Conservation (phyloP, 2,329 filamentous ascomycete genomes). For the Fusarium sp. region DNA sequence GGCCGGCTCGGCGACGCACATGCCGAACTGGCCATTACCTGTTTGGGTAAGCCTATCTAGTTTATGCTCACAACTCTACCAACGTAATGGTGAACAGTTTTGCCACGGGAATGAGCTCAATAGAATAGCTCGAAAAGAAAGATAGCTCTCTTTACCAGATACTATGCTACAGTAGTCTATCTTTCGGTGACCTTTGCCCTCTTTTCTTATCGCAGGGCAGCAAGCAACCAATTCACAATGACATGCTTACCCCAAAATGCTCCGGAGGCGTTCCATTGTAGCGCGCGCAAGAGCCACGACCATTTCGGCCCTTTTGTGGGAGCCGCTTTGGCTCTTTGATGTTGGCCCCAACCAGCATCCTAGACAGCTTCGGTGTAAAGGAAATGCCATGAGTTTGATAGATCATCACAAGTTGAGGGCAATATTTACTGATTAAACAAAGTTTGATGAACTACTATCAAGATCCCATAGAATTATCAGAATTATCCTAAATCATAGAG, state of each 20-base stretch:
- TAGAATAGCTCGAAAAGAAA: not conserved
- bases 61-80: not conserved
- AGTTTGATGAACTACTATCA: not conserved
- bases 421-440: too few relatives aligned
- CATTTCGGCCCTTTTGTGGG: constrained; percentile 40
- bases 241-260: constrained; percentile 1
- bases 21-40: constrained; percentile 25
- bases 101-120: constrained; percentile 10
- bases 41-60: constrained; percentile 17
- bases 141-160: not conserved
- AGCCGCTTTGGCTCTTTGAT: not conserved
- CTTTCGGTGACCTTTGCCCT: not conserved
- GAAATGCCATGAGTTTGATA: too few relatives aligned
- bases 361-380: not conserved
- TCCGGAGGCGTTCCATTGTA: constrained; percentile 8
- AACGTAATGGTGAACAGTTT: not conserved
- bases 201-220: not conserved
- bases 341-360: constrained; percentile 8
- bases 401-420: not conserved
- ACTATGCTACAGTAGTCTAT: too few relatives aligned
- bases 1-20: constrained; percentile 39
- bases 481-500: too few relatives aligned
- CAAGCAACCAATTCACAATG: constrained; percentile 1
- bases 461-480: not conserved
- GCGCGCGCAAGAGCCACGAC: constrained; percentile 27